These are phyloP conservation scores for Millerozyma miso DNA, from an alignment of 805 yeast genomes.

Conservation along the genomic window DNA sequence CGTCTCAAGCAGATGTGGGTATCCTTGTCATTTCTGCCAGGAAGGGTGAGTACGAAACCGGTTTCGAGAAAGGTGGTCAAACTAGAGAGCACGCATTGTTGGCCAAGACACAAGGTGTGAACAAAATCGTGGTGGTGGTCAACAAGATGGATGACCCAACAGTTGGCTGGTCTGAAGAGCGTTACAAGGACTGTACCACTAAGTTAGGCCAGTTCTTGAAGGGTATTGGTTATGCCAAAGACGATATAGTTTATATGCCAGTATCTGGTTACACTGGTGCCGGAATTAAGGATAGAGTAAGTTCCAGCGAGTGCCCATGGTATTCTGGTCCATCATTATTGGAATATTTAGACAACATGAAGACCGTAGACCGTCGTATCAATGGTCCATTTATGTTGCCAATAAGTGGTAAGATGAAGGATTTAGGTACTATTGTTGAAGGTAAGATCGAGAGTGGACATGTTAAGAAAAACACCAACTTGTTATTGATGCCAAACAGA, in stretches of 20 bases:
- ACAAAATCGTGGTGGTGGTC: slow-evolving; percentile 86
- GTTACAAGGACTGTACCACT: slow-evolving; percentile 91
- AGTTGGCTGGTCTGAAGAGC: slow-evolving; percentile 90
- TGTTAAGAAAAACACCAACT: slow-evolving; percentile 68
- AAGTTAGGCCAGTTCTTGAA: slow-evolving; percentile 75
- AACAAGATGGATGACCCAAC: slow-evolving; percentile 99
- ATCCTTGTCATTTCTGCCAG: slow-evolving; percentile 95
- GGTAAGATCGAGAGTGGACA: slow-evolving; percentile 98
- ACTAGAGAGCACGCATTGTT: slow-evolving; percentile 93
- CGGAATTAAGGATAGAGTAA: slow-evolving; percentile 84
- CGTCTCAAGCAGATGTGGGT: slow-evolving; percentile 99
- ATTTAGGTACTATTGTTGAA: slow-evolving; percentile 95
- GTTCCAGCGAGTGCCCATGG: slow-evolving; percentile 79
- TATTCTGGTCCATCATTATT: slow-evolving; percentile 88
- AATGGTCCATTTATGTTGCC: slow-evolving; percentile 98
- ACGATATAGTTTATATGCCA: slow-evolving; percentile 90
- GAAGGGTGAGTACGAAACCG: slow-evolving; percentile 99
- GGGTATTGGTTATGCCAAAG: slow-evolving; percentile 86
- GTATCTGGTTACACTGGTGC: slow-evolving; percentile 98
- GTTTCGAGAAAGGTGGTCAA: slow-evolving; percentile 98
- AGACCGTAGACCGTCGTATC: slow-evolving; percentile 76
- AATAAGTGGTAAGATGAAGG: slow-evolving; percentile 89
- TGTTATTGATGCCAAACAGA: slow-evolving; percentile 92
- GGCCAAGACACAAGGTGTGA: slow-evolving; percentile 98
- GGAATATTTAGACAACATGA: slow-evolving; percentile 83